These are phyloP conservation scores for Talaromyces sp. DNA, from an alignment of 2,329 filamentous ascomycete species.

Conservation along the genomic window DNA sequence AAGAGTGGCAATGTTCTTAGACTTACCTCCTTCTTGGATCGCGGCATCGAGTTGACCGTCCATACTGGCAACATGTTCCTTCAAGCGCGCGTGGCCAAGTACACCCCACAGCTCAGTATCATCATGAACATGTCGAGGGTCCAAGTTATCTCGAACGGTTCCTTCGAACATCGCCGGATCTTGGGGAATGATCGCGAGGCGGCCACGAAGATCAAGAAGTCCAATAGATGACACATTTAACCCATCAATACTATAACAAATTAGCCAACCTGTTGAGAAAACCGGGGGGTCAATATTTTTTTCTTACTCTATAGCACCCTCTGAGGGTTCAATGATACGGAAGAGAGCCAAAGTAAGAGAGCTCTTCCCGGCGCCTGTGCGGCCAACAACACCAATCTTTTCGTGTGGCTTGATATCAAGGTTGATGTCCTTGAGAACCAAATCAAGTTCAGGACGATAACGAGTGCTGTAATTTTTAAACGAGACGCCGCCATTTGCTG, in stretches of 20 bases:
- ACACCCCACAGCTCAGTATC: slow-evolving; percentile 97
- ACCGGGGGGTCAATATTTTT: neutral
- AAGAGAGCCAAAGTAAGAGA: slow-evolving; percentile 89
- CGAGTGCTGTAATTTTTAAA: slow-evolving; percentile 93
- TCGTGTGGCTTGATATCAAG: slow-evolving; percentile 92
- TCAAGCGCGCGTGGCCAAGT: slow-evolving; percentile 86
- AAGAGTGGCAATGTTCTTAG: neutral
- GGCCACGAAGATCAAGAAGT: slow-evolving; percentile 77
- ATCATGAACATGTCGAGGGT: slow-evolving; percentile 90
- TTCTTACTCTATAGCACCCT: slow-evolving; percentile 62
- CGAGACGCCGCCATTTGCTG: slow-evolving; percentile 76
- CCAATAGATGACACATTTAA: slow-evolving; percentile 89
- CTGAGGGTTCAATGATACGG: slow-evolving; percentile 84
- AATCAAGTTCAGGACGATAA: slow-evolving; percentile 82
- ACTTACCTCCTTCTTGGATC: slow-evolving; percentile 88
- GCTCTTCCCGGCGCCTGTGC: slow-evolving; percentile 93
- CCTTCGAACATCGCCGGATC: slow-evolving; percentile 95
- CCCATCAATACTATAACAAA: slow-evolving; percentile 65
- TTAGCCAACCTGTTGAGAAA: slow-evolving; percentile 11
- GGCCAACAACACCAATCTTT: slow-evolving; percentile 95
- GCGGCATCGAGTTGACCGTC: slow-evolving; percentile 82
- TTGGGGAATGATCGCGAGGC: slow-evolving; percentile 94
- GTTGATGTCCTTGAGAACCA: slow-evolving; percentile 89
- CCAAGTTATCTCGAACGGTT: slow-evolving; percentile 87
- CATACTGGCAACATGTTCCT: slow-evolving; percentile 84